phyloP scores from a whole-genome alignment of 2,329 filamentous ascomycete genomes.

The Cercospora zeina region DNA sequence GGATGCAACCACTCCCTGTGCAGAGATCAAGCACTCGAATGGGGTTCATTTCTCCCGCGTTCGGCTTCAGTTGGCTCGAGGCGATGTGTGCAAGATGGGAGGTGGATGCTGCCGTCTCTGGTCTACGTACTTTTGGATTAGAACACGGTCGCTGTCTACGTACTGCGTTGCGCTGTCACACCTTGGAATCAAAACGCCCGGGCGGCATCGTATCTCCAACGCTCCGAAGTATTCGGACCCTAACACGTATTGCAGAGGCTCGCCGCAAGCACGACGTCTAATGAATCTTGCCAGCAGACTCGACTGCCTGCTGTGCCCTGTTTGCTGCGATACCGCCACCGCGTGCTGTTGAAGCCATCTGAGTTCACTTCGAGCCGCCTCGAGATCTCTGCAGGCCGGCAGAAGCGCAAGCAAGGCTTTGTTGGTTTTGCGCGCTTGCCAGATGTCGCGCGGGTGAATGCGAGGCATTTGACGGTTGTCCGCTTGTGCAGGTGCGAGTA shows the following conservation, averaged over 20 bases:
- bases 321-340: slow-evolving; percentile 31
- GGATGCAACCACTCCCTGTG: slow-evolving; percentile 87
- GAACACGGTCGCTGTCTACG: slow-evolving; percentile 18
- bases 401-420: slow-evolving; percentile 61
- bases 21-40: slow-evolving; percentile 80
- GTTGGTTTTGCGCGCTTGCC: slow-evolving; percentile 32
- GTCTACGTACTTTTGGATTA: slow-evolving; percentile 37
- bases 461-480: slow-evolving; percentile 35
- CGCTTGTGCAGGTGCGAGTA: neutral
- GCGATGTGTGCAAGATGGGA: slow-evolving; percentile 40
- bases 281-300: slow-evolving; percentile 36
- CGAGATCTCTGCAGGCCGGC: slow-evolving; percentile 61
- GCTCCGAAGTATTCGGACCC: slow-evolving; percentile 85
- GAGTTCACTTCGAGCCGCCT: slow-evolving; percentile 67
- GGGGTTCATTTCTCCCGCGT: neutral
- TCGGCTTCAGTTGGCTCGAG: slow-evolving; percentile 15
- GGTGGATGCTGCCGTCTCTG: slow-evolving; percentile 50
- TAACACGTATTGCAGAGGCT: slow-evolving; percentile 85
- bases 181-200: slow-evolving; percentile 83
- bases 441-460: slow-evolving; percentile 34
- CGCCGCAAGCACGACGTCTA: slow-evolving; percentile 57
- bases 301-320: slow-evolving; percentile 26
- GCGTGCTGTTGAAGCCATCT: slow-evolving; percentile 69
- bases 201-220: slow-evolving; percentile 73
- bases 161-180: slow-evolving; percentile 37